Evolutionary conservation across 179 eudicot genomes (phyloP).

Genomic region (Spinacia oleracea): DNA sequence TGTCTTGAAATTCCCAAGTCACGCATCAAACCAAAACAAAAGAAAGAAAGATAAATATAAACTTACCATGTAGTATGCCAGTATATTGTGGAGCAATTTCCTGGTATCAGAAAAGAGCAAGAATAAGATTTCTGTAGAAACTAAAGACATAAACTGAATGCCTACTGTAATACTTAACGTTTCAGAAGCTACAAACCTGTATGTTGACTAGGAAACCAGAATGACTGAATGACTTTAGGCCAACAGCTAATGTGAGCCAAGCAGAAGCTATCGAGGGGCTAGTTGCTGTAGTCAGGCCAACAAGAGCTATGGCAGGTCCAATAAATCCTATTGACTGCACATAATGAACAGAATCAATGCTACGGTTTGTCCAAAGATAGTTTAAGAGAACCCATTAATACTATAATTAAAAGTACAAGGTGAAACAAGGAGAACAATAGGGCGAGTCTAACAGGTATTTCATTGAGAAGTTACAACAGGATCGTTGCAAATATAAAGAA

Average conservation of each 20-base stretch:
- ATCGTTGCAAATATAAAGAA: not conserved
- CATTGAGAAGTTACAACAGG: not conserved
- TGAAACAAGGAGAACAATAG: not conserved
- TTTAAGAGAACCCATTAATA: not conserved
- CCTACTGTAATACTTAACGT: not conserved
- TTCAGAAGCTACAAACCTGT: slow-evolving; percentile 58
- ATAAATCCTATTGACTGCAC: slow-evolving; percentile 89
- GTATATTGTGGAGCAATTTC: slow-evolving; percentile 96
- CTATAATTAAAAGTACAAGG: not conserved
- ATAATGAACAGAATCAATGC: slow-evolving; percentile 14
- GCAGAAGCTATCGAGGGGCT: slow-evolving; percentile 82
- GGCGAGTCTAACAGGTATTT: not conserved
- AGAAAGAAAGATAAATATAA: not conserved
- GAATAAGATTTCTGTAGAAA: slow-evolving; percentile 12
- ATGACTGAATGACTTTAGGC: slow-evolving; percentile 89
- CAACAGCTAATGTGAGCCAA: slow-evolving; percentile 92
- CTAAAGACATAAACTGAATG: slow-evolving; percentile 5
- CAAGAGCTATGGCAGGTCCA: slow-evolving; percentile 81
- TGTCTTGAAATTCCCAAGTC: not conserved
- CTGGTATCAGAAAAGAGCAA: slow-evolving; percentile 42
- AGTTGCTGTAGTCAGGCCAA: slow-evolving; percentile 70
- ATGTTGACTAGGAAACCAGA: slow-evolving; percentile 92
- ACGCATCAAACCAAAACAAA: not conserved
- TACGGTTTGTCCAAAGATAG: not conserved
- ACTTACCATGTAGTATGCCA: slow-evolving; percentile 87